These are phyloP conservation scores for Cyclocybe cylindracea DNA, from an alignment of 768 basidiomycete genomes.

Conservation along the genomic window DNA sequence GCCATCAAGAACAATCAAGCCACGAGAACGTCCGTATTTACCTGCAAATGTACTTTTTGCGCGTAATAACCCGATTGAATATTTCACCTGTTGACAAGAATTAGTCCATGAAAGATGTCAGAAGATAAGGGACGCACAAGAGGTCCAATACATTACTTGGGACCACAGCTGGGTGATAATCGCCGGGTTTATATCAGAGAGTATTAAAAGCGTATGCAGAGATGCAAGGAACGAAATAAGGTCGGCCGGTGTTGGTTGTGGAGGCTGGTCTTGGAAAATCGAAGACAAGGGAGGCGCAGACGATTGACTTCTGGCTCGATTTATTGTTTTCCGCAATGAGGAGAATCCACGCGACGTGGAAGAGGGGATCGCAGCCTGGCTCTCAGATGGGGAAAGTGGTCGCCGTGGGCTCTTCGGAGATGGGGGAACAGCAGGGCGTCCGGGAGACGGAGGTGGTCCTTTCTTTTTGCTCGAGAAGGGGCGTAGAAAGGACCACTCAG, in stretches of 20 bases:
- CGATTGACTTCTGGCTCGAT: slow-evolving; percentile 49
- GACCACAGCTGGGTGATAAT: slow-evolving; percentile 91
- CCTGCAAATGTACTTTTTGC: slow-evolving; percentile 95
- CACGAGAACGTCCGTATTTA: slow-evolving; percentile 26
- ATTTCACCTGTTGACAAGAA: slow-evolving; percentile 60
- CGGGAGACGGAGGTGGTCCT: slow-evolving; percentile 31
- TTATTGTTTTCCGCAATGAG: slow-evolving; percentile 67
- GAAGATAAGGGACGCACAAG: slow-evolving; percentile 55
- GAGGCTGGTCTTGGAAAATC: slow-evolving; percentile 47
- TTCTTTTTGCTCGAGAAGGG: slow-evolving; percentile 70
- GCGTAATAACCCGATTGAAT: slow-evolving; percentile 83
- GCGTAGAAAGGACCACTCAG: slow-evolving; percentile 92
- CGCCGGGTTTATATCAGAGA: slow-evolving; percentile 90
- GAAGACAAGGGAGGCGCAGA: slow-evolving; percentile 47
- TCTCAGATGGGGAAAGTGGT: slow-evolving; percentile 55
- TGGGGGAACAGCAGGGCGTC: slow-evolving; percentile 38
- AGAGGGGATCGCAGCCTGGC: slow-evolving; percentile 39
- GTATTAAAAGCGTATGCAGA: slow-evolving; percentile 76
- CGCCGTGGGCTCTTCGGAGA: slow-evolving; percentile 52
- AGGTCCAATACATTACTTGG: slow-evolving; percentile 98
- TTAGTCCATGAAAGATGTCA: slow-evolving; percentile 5
- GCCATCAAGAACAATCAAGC: background rate
- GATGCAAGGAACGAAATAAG: slow-evolving; percentile 83
- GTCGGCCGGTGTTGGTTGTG: slow-evolving; percentile 47
- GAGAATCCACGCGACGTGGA: slow-evolving; percentile 58